Evolutionary conservation across 306 rosid species (phyloP).

Genomic region (Delonix regia): DNA sequence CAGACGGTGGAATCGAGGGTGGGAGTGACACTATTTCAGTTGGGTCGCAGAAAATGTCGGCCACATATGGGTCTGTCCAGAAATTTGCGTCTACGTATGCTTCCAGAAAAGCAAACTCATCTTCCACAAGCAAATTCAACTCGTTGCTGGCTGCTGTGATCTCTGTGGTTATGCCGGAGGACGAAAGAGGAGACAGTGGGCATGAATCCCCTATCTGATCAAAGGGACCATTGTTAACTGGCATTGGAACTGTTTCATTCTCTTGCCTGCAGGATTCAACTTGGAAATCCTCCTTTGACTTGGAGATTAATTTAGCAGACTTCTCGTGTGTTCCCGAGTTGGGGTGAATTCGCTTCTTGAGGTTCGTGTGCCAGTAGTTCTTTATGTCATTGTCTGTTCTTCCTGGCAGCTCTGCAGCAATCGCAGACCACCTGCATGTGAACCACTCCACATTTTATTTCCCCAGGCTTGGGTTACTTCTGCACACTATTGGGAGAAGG

Average conservation of each 20-base stretch:
- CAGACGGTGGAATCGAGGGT: background rate
- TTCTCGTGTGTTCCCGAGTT: background rate
- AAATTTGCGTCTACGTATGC: constrained; percentile 21
- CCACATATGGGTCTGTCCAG: constrained; percentile 33
- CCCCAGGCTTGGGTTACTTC: no score
- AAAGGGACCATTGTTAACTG: background rate
- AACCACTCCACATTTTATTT: no score
- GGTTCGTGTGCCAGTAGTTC: constrained; percentile 42
- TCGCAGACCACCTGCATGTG: constrained; percentile 43
- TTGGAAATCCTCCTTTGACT: background rate
- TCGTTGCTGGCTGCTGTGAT: background rate
- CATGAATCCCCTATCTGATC: background rate
- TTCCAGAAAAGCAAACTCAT: constrained; percentile 45
- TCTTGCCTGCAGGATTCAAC: background rate
- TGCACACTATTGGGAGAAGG: no score
- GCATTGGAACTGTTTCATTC: background rate
- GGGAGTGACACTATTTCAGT: background rate
- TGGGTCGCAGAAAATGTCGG: constrained; percentile 15
- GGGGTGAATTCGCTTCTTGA: constrained; percentile 22
- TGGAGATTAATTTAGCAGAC: background rate
- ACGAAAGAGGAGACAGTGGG: constrained; percentile 16
- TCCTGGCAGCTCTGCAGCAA: constrained; percentile 36
- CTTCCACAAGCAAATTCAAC: background rate
- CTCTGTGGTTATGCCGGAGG: constrained; percentile 23
- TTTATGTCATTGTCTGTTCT: constrained; percentile 48